phyloP scores from a whole-genome alignment of 2,329 filamentous ascomycete genomes.

The Aureobasidium vineae region DNA sequence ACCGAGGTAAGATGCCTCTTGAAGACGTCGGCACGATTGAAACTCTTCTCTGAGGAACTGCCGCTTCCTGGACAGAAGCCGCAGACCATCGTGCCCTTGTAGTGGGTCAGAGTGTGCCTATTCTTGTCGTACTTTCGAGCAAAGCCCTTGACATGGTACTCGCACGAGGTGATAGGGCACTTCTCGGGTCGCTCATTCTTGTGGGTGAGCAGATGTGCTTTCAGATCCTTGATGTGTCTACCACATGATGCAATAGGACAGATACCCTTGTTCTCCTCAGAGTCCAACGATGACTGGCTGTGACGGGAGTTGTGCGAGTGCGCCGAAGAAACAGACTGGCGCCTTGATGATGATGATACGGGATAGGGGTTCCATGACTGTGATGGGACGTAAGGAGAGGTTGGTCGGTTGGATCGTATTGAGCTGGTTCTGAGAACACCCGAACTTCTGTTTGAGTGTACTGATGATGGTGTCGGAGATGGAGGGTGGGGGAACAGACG shows the following conservation, averaged over 20 bases:
- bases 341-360: constrained; percentile 47
- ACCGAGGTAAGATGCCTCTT: constrained; percentile 90
- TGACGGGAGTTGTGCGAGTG: constrained; percentile 64
- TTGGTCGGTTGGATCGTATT: constrained; percentile 18
- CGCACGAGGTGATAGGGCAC: constrained; percentile 87
- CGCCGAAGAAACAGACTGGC: constrained; percentile 68
- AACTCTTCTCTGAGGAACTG: constrained; percentile 87
- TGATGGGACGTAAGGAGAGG: constrained; percentile 19
- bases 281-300: constrained; percentile 44
- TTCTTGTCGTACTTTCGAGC: constrained; percentile 97
- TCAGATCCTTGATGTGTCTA: constrained; percentile 83
- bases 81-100: constrained; percentile 97
- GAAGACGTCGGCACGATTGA: constrained; percentile 94
- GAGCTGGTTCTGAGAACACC: constrained; percentile 67
- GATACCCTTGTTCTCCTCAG: constrained; percentile 59
- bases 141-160: constrained; percentile 90
- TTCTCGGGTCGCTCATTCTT: constrained; percentile 89
- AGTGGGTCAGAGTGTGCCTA: constrained; percentile 88
- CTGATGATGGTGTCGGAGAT: constrained; percentile 61
- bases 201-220: constrained; percentile 93
- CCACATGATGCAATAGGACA: constrained; percentile 84
- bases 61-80: constrained; percentile 90
- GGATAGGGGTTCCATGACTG: constrained; percentile 55
- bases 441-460: constrained; percentile 46
- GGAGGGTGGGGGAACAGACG: constrained; percentile 50